A percentile compares a stretch with the other conserved stretches of the same genome.
phyloP scores from a whole-genome alignment of 176 grass and related monocot species.

The Hsuehochloa calcarea region DNA sequence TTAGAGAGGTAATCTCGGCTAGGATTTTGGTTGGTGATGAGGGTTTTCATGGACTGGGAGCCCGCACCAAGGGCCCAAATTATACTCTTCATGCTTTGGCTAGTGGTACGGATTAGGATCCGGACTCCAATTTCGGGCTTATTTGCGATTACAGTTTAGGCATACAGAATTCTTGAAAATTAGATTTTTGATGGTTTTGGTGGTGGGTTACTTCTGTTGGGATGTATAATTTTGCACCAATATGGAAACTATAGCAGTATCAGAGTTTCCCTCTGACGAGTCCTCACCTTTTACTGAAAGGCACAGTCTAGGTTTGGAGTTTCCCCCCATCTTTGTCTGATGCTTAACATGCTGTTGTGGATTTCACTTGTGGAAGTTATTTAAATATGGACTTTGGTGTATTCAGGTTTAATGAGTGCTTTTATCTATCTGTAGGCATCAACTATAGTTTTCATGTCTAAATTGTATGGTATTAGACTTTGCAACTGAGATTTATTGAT shows the following conservation, averaged over 20 bases:
- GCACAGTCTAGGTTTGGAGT: not conserved
- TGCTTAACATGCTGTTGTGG: not conserved
- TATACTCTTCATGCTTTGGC: not conserved
- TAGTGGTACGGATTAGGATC: not conserved
- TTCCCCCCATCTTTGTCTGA: not conserved
- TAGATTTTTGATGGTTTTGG: not conserved
- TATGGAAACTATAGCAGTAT: not conserved
- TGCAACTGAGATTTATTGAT: not conserved
- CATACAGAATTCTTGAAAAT: not conserved
- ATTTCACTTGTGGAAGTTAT: not conserved
- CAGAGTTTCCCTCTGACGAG: not conserved
- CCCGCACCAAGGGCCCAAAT: not conserved
- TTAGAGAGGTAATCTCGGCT: not conserved
- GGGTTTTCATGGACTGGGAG: not conserved
- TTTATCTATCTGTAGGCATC: not conserved
- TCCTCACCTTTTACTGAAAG: not conserved
- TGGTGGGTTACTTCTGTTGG: not conserved
- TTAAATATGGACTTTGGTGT: not conserved
- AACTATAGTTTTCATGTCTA: not conserved
- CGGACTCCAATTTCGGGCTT: not conserved
- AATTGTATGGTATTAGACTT: not conserved
- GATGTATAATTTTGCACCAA: not conserved
- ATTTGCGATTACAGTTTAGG: slow-evolving; percentile 10
- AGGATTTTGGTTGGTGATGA: not conserved
- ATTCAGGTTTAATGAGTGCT: not conserved